phyloP scores from a whole-genome alignment of 2,329 filamentous ascomycete genomes.

The Xylariaceae sp. region DNA sequence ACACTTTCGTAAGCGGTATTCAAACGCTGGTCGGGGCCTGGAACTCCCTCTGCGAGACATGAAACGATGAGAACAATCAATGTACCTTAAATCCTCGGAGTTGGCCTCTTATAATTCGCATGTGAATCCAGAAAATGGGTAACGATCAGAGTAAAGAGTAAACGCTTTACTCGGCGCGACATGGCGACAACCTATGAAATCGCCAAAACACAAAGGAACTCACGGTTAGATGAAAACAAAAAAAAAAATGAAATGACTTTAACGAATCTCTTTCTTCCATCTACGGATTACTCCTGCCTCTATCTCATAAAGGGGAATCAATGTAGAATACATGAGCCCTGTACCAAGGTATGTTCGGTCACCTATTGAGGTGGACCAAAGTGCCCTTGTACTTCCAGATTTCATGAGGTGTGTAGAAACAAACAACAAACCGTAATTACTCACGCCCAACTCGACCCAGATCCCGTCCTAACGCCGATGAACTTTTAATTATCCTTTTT shows the following conservation, averaged over 20 bases:
- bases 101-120: too few species aligned
- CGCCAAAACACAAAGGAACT: not conserved
- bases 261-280: conserved; percentile 24
- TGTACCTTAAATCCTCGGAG: too few species aligned
- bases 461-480: conserved; percentile 37
- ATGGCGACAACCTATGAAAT: not conserved
- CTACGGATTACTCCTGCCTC: conserved; percentile 30
- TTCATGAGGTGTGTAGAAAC: conserved; percentile 30
- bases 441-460: conserved; percentile 30
- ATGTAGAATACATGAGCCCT: conserved; percentile 31
- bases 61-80: not conserved
- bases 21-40: conserved; percentile 27
- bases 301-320: conserved; percentile 30
- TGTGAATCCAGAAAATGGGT: not conserved
- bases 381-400: conserved; percentile 13
- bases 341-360: conserved; percentile 17
- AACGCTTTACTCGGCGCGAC: not conserved
- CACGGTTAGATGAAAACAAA: not conserved
- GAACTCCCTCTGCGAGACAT: conserved; percentile 27
- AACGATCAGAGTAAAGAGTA: too few species aligned
- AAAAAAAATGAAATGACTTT: not conserved
- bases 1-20: conserved; percentile 23
- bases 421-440: conserved; percentile 24
- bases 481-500: conserved; percentile 37
- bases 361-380: conserved; percentile 16